Base-by-base conservation (phyloP, 768 basidiomycete species). In the Suillus americanus region DNA sequence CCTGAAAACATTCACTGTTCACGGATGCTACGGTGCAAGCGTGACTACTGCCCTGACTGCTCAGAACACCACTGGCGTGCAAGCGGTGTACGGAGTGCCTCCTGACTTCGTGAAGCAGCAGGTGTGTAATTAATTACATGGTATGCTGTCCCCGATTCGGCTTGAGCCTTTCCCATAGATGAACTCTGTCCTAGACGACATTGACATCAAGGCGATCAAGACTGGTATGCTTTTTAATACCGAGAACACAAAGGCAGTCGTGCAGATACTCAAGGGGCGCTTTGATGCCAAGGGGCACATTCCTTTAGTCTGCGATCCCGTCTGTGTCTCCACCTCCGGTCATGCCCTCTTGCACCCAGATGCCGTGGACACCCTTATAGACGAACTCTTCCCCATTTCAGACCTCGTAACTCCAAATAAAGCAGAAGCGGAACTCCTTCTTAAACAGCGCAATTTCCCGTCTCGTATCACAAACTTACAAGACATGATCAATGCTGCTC, bases 241-340 rank as follows among this genome's bases (percentile, higher is more conserved):
- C 0, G 80, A 77, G 0, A 86, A 81, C 53, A 85, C 86, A 28
- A 76, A 72, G 13, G 79, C 82, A 0, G 81, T 94, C 4, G 83
- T 85, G 2, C 65, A 74, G 2, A 78, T 84, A 13, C 81, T 95
- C 50, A 81, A 74, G 50, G 50, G 67, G 0, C 78, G 81, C 66
- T 85, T 82, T 70, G 61, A 68, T 20, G 41, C 64, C 6, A 66
- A 70, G 13, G 65, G 64, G 12, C 67, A 76, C 35, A 83, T 88
- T 0, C 85, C 86, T 1, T 77, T 95, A 23, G 85, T 97, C 33
- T 86, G 92, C 65, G 95, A 98, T 72, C 95, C 95, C 0, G 95
- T 98, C 12, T 94, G 89, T 71, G 91, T 97, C 2, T 94, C 93
- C 3, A 97, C 95, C 0, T 94, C 92, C 0, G 94, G 94, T 2